Evolutionary conservation across 371 early-diverging fungal genomes (phyloP), one percentile per base, ranked within the genome.

Genomic region (Massospora cicadina): DNA sequence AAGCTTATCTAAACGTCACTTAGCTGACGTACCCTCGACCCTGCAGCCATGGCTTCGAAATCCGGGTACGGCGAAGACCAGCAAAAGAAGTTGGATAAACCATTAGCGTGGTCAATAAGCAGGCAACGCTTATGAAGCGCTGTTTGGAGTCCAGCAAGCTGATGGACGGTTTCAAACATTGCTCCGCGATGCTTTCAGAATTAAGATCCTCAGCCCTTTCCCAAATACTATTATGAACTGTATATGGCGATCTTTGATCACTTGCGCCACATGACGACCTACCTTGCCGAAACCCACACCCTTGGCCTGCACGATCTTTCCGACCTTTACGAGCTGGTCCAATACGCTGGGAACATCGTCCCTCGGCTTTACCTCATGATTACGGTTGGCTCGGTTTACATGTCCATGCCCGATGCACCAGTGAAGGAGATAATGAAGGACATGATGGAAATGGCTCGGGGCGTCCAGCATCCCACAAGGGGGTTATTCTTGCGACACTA

Each of bases 231-330:
- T 75, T 95, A 95, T 74, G 96, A 97, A 74, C 85, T 97, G n/a
- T 97, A 92, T 72, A 90, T 96, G 88, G 90, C 93, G 62, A 87
- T 93, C 33, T 96, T 95, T 74, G 95, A 97, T 76, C 86, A 90
- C 57, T 78, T 95, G 72, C 82, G 93, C 58, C 87, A 92, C 69
- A 81, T 95, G 68, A 81, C 87, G 7, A 83, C 83, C 1, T 91
- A 83, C 66, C 81, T 95, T 28, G 86, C 83, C 66, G 91, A 92
- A 24, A 87, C 90, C 0, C 96, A 94, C 72, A 77, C 79, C 55
- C 69, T 82, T 54, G 86, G 85, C 24, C 81, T 87, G 30, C 92
- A 93, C 73, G 90, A 95, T 70, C 80, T 95, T 43, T 90, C 91
- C 0, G 95, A 95, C 70, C 75, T 97, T 28, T 97, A 97, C 74